These are phyloP conservation scores for Apiotrichum domesticum DNA, from an alignment of 1,284 basidiomycete genomes.

Conservation along the genomic window DNA sequence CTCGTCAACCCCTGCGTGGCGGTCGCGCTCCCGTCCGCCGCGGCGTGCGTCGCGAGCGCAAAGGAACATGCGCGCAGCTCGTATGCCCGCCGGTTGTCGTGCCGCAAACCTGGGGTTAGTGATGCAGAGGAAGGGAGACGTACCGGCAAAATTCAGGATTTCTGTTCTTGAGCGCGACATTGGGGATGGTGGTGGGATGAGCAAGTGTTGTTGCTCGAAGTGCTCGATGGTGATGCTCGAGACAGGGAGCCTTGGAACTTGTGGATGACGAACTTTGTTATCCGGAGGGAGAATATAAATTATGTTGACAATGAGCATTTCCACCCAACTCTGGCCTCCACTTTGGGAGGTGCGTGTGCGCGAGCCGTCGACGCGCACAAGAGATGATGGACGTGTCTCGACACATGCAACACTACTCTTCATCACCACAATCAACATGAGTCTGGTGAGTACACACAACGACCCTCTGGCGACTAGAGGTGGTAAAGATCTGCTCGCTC, in stretches of 20 bases:
- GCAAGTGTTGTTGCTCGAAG: too few species aligned
- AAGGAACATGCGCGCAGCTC: slow-evolving; percentile 81
- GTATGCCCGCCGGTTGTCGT: slow-evolving; percentile 82
- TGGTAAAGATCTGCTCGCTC: not conserved
- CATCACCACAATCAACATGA: slow-evolving; percentile 21
- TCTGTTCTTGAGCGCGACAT: slow-evolving; percentile 15
- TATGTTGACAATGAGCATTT: too few species aligned
- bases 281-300: too few species aligned
- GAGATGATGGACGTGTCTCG: too few species aligned
- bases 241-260: too few species aligned
- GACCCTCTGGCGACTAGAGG: too few species aligned
- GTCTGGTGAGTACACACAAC: slow-evolving; percentile 20
- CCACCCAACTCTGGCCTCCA: too few species aligned
- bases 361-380: too few species aligned
- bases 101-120: slow-evolving; percentile 54
- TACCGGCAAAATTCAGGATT: slow-evolving; percentile 20
- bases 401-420: not conserved
- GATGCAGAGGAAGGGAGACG: not conserved
- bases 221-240: too few species aligned
- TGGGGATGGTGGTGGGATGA: not conserved
- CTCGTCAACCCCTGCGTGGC: slow-evolving; percentile 86
- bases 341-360: too few species aligned
- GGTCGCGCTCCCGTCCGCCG: slow-evolving; percentile 74
- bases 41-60: slow-evolving; percentile 65
- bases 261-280: too few species aligned